Conservation (phyloP, 441 rosid species). For the Gossypium trilobum region DNA sequence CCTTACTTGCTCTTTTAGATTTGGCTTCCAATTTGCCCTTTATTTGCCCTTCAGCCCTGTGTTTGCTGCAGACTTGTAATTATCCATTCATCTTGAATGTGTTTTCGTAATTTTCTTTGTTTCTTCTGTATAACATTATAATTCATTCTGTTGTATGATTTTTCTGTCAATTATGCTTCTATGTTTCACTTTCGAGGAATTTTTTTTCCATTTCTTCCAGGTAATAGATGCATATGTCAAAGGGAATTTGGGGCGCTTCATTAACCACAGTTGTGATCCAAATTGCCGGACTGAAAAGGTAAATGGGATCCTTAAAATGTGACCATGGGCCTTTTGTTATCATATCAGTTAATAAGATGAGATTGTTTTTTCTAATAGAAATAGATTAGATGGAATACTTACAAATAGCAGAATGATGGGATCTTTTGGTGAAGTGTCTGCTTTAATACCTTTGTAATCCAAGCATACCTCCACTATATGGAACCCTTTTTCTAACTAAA, state of each 20-base stretch:
- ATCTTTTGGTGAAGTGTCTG: background rate
- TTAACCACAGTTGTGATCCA: slow-evolving; percentile 96
- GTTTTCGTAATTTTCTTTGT: background rate
- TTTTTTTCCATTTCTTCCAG: slow-evolving; percentile 33
- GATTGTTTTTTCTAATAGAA: background rate
- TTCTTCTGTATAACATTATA: background rate
- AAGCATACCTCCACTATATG: background rate
- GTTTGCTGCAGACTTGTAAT: background rate
- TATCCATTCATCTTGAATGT: background rate
- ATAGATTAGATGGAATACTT: background rate
- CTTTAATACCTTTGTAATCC: background rate
- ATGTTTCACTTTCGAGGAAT: slow-evolving; percentile 1
- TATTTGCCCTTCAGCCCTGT: background rate
- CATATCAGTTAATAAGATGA: background rate
- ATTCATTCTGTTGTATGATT: background rate
- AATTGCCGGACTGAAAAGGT: slow-evolving; percentile 97
- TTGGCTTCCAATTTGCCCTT: background rate
- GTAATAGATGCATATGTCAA: slow-evolving; percentile 91
- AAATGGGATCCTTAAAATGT: background rate
- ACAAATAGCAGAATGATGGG: background rate
- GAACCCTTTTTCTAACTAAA: slow-evolving; percentile 1
- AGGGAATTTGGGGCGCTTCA: slow-evolving; percentile 96
- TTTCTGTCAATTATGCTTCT: slow-evolving; percentile 13
- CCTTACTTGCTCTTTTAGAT: background rate
- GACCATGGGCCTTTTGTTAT: slow-evolving; percentile 9